Evolutionary conservation across 495 filamentous ascomycete genomes (phyloP).

Genomic region (Amorphotheca resinae): DNA sequence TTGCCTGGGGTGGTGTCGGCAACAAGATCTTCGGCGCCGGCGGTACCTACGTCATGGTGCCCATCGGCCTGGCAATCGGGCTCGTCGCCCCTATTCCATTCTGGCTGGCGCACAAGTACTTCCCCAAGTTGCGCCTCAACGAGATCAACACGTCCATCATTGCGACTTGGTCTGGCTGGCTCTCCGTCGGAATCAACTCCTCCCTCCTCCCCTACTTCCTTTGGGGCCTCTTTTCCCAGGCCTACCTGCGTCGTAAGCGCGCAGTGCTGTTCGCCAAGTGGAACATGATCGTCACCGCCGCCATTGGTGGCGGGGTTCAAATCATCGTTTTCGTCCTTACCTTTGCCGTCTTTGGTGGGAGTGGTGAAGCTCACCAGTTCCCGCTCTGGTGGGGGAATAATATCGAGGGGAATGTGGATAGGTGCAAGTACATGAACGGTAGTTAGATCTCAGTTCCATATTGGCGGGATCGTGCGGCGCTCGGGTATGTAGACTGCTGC

Average conservation of each 20-base stretch:
- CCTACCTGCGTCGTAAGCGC: slow-evolving; percentile 35
- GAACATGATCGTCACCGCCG: slow-evolving; percentile 41
- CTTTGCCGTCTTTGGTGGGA: slow-evolving; percentile 44
- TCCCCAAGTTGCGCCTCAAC: neutral
- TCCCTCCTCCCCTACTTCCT: slow-evolving; percentile 26
- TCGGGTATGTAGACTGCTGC: too few species aligned
- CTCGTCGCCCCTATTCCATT: slow-evolving; percentile 28
- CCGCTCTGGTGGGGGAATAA: slow-evolving; percentile 1
- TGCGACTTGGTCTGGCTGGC: slow-evolving; percentile 22
- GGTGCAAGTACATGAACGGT: neutral
- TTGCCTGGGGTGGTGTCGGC: slow-evolving; percentile 31
- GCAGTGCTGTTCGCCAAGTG: slow-evolving; percentile 44
- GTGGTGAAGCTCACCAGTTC: slow-evolving; percentile 4
- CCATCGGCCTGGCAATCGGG: slow-evolving; percentile 24
- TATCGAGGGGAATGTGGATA: neutral
- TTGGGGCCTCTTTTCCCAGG: slow-evolving; percentile 32
- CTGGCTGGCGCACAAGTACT: slow-evolving; percentile 23
- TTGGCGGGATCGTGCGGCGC: too few species aligned
- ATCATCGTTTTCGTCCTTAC: slow-evolving; percentile 42
- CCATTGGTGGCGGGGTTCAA: slow-evolving; percentile 41
- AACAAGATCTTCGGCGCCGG: slow-evolving; percentile 29
- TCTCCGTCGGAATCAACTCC: slow-evolving; percentile 28
- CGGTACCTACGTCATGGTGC: slow-evolving; percentile 25
- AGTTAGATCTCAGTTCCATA: too few species aligned
- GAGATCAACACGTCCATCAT: slow-evolving; percentile 13